phyloP scores from a whole-genome alignment of 2,329 filamentous ascomycete species.

The Cercospora brassicicola region DNA sequence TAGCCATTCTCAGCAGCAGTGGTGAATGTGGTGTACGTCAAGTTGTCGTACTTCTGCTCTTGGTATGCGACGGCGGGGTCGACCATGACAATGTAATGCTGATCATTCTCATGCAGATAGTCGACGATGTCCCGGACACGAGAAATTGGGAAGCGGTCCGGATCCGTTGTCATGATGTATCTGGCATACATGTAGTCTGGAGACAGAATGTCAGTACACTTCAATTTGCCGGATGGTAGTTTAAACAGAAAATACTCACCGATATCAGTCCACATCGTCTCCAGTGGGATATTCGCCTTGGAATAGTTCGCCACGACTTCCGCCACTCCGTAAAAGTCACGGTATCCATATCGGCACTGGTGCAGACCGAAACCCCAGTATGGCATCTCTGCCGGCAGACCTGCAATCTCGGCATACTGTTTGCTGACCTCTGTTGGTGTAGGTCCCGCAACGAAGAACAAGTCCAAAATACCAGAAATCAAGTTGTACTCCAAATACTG shows the following conservation, averaged over 20 bases:
- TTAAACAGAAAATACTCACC: constrained; percentile 3
- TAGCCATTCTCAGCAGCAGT: constrained; percentile 60
- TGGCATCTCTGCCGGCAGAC: constrained; percentile 50
- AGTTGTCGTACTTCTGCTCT: constrained; percentile 35
- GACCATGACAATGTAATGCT: constrained; percentile 63
- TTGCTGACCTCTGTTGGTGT: constrained; percentile 48
- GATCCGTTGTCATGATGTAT: constrained; percentile 64
- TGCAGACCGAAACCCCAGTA: constrained; percentile 56
- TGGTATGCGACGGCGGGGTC: constrained; percentile 60
- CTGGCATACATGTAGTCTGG: constrained; percentile 42
- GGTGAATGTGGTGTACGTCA: constrained; percentile 54
- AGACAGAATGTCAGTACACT: background rate
- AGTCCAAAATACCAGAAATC: constrained; percentile 71
- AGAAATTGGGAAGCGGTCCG: constrained; percentile 60
- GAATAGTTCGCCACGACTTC: constrained; percentile 67
- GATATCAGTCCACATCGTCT: constrained; percentile 68
- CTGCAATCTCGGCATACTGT: constrained; percentile 52
- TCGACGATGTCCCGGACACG: constrained; percentile 63
- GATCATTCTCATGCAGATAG: constrained; percentile 51
- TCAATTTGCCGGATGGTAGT: too few relatives aligned
- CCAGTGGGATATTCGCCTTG: constrained; percentile 63
- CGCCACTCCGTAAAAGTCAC: constrained; percentile 57
- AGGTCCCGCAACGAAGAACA: constrained; percentile 54
- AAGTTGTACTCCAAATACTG: constrained; percentile 79
- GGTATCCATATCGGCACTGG: constrained; percentile 51